Evolutionary conservation across 371 early-diverging fungal species (phyloP).

Genomic region (Circinella minor): DNA sequence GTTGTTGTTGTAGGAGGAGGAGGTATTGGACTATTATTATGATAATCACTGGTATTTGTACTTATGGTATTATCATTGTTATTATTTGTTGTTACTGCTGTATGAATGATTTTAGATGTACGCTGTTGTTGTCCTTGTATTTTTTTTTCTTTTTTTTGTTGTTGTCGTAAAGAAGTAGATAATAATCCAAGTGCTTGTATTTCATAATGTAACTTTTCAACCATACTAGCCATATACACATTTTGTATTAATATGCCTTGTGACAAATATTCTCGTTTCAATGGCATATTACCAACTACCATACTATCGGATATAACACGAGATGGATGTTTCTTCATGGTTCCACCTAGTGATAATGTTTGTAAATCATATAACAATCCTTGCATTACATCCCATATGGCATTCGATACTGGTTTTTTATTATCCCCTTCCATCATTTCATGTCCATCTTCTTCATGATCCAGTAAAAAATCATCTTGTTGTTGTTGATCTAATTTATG

Average conservation of each 20-base stretch:
- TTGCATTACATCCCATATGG: constrained; percentile 50
- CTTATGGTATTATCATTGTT: too few relatives aligned
- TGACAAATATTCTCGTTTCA: constrained; percentile 38
- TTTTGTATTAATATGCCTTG: constrained; percentile 32
- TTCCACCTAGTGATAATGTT: constrained; percentile 22
- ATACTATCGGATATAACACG: constrained; percentile 46
- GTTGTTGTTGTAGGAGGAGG: too few relatives aligned
- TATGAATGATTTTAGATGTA: background rate
- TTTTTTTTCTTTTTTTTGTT: background rate
- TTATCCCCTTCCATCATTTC: background rate
- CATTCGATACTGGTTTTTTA: constrained; percentile 11
- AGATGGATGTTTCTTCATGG: background rate
- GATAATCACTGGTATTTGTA: too few relatives aligned
- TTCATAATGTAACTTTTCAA: constrained; percentile 41
- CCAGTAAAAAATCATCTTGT: background rate
- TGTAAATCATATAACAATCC: constrained; percentile 46
- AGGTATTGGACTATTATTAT: too few relatives aligned
- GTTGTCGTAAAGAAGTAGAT: background rate
- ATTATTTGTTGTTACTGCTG: too few relatives aligned
- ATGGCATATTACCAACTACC: constrained; percentile 49
- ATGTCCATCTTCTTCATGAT: background rate
- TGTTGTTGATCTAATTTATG: background rate
- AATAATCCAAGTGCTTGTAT: constrained; percentile 11
- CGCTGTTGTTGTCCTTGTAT: background rate
- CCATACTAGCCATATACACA: constrained; percentile 43